Evolutionary conservation across 495 filamentous ascomycete genomes (phyloP).

Genomic region (Parathielavia hyrcaniae): DNA sequence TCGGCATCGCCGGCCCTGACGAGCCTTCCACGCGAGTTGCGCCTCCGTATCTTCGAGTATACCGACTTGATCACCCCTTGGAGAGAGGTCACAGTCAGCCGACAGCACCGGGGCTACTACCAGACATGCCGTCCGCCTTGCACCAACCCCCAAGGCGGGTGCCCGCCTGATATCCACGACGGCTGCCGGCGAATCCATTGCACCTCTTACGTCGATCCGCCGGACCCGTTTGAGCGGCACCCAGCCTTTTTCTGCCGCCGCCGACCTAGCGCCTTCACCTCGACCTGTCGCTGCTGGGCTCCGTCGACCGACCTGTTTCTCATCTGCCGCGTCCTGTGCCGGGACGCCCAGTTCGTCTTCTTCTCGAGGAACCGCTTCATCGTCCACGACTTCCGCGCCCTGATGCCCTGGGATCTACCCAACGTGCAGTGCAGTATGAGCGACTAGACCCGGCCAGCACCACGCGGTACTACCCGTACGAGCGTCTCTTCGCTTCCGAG

Average conservation of each 20-base stretch:
- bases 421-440: background rate
- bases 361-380: constrained; percentile 14
- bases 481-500: background rate
- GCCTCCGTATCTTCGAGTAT: constrained; percentile 8
- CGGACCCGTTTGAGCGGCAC: background rate
- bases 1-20: background rate
- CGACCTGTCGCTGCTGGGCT: constrained; percentile 11
- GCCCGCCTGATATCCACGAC: constrained; percentile 2
- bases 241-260: constrained; percentile 13
- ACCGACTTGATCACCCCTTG: constrained; percentile 16
- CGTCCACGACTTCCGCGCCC: constrained; percentile 8
- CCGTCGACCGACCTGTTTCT: constrained; percentile 10
- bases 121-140: background rate
- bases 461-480: constrained; percentile 2
- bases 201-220: background rate
- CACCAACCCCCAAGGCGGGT: background rate
- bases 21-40: constrained; percentile 5
- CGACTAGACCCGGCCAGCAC: background rate
- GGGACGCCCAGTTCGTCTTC: constrained; percentile 14
- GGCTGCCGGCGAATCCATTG: background rate
- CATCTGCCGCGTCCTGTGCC: constrained; percentile 4
- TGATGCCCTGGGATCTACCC: background rate
- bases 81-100: constrained; percentile 12
- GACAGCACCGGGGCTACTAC: background rate
- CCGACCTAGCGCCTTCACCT: constrained; percentile 2